Evolutionary conservation across 2,329 filamentous ascomycete genomes (phyloP), one percentile per base, ranked within the genome.

Genomic region (Stachybotrys elegans): DNA sequence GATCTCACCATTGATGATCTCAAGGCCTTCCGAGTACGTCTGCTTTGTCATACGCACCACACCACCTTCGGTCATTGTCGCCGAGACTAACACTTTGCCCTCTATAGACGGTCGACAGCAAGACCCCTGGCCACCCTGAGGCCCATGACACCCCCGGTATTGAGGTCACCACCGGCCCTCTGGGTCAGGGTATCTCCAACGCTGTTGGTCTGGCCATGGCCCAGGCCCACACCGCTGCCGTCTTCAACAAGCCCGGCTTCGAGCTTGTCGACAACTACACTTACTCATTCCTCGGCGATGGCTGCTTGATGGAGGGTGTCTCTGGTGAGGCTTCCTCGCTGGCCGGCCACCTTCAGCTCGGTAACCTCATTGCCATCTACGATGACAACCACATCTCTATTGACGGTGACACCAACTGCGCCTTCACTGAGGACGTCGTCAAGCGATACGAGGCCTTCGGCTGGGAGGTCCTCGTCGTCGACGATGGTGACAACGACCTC

Each of bases 301-400:
- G 93, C 56, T 98, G 93, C 73, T 81, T 94, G 72, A 94, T 95
- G 91, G 93, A 98, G 79, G 93, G 93, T 79, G 80, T 98, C 75
- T 89, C 93, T 56, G 81, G 82, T 64, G 93, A 98, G 78, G 92
- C 93, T 61, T 88, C 79, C 57, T 95, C 90, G 49, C 79, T 90
- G 57, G 93, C 93, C 57, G 93, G 93, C 64, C 93, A 98, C 76
- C 80, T 97, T 70, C 87, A 97, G 80, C 83, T 98, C 54, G 93
- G 92, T 66, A 98, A 97, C 80, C 78, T 98, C 63, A 97, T 97
- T 71, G 83, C 81, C 70, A 80, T 98, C 72, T 98, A 92, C 71
- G 93, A 98, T 66, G 93, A 98, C 79, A 98, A 98, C 82, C 87
- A 95, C 70, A 97, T 98, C 65, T 95, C 79, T 60, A 84, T 83